A percentile compares a stretch with the other conserved stretches of the same genome.
phyloP scores from a whole-genome alignment of 2,329 filamentous ascomycete species.

The Monilinia laxa region DNA sequence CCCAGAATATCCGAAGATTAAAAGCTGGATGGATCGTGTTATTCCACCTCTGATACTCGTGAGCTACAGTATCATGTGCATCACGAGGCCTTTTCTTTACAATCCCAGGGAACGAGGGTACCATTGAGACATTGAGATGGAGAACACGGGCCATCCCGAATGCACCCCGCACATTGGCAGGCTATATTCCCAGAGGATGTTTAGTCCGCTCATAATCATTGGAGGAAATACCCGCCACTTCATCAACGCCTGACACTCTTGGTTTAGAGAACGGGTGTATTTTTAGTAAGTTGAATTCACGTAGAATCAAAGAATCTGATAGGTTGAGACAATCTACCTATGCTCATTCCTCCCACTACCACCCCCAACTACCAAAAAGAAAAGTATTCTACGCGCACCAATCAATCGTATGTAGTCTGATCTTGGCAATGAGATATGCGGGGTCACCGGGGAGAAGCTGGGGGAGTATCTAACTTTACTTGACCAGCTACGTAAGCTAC shows the following conservation, averaged over 20 bases:
- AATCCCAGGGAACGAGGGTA: background rate
- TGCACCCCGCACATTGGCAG: constrained; percentile 1
- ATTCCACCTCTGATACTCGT: constrained; percentile 15
- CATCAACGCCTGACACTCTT: background rate
- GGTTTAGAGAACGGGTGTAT: no score
- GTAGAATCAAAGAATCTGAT: background rate
- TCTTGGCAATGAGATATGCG: background rate
- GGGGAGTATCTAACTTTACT: background rate
- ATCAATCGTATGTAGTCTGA: background rate
- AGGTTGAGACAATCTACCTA: no score
- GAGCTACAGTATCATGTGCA: no score
- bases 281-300: background rate
- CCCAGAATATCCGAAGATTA: background rate
- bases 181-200: background rate
- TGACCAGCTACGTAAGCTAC: no score
- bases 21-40: background rate
- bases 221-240: constrained; percentile 6
- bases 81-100: background rate
- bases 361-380: no score
- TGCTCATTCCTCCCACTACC: no score
- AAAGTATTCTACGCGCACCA: constrained; percentile 8
- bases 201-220: background rate
- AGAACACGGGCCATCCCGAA: background rate
- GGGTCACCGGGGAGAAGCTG: background rate
- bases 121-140: no score